Base-by-base conservation (phyloP, 495 filamentous ascomycete species). In the Penicillium angulare region DNA sequence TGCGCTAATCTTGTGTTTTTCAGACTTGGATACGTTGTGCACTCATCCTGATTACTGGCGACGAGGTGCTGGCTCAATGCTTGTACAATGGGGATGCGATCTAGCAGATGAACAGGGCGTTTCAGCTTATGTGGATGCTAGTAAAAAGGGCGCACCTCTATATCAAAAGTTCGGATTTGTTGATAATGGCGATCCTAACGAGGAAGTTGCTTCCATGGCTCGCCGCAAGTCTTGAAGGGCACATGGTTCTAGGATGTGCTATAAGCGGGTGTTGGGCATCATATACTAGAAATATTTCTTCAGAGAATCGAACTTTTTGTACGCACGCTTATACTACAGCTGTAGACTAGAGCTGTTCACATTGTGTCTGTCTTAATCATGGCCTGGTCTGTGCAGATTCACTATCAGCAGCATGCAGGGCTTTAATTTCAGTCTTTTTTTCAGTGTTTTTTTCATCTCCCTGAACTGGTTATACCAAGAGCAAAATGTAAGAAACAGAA, bases 21-120 rank as follows among this genome's bases (percentile, higher is more conserved):
- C 15, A 72, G 68, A 65, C 34, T 73, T 83, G 27, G 70, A 78
- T 52, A 71, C 76, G 43, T 56, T 84, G 7, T 66, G 72, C n/a
- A 76, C 75, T 16, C 71, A 77, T 43, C 78, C 76, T 2, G 67
- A 72, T 18, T 75, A 74, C 46, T 67, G 73, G 46, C 51, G 67
- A 12, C 61, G 69, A 17, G 79, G 80, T 1, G 81, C 81, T 0
- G 79, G 74, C 5, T 64, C 64, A 1, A 67, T 75, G 55, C 69
- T 82, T 0, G 63, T 79, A 4, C 31, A 59, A 15, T 83, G 79
- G 78, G 79, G 78, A 3, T 72, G 76, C 32, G 57, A 69, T 15
- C 52, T 63, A 23, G 73, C 75, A 1, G 71, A 75, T 52, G 29
- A 56, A 24, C 53, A 68, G 15, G 60, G 63, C 1, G 55, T 60